These are phyloP conservation scores for Tricholomella constricta DNA, from an alignment of 768 basidiomycete species.

Conservation along the genomic window DNA sequence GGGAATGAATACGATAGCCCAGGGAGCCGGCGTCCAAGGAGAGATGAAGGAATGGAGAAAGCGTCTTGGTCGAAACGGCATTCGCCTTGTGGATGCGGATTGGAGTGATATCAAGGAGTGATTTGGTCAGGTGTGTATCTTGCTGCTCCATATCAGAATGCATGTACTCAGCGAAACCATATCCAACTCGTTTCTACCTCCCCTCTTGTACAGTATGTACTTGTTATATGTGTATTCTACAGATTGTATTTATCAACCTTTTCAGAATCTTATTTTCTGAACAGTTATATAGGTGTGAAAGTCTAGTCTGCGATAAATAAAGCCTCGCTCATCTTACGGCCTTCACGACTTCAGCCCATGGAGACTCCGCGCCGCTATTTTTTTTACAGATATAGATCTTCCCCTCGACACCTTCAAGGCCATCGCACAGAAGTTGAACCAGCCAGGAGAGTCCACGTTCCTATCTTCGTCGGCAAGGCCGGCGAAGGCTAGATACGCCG, in stretches of 20 bases:
- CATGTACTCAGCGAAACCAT: background rate
- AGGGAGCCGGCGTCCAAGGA: conserved; percentile 76
- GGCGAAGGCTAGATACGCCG: no score
- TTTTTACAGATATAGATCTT: conserved; percentile 34
- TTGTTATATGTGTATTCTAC: background rate
- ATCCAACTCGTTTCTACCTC: background rate
- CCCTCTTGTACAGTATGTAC: background rate
- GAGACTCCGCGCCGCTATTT: conserved; percentile 47
- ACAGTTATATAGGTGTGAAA: no score
- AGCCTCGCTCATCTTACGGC: conserved; percentile 46
- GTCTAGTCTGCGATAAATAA: no score
- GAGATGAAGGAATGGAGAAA: conserved; percentile 77
- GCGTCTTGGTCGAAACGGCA: conserved; percentile 55
- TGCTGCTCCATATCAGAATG: background rate
- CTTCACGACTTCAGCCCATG: conserved; percentile 41
- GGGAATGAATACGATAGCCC: conserved; percentile 66
- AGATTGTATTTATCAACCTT: background rate
- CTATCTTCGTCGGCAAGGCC: no score
- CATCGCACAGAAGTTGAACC: conserved; percentile 46
- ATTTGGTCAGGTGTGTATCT: background rate
- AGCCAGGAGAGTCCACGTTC: conserved; percentile 30
- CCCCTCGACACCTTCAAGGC: conserved; percentile 30
- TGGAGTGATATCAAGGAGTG: conserved; percentile 55
- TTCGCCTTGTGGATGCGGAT: conserved; percentile 69
- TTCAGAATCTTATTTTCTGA: background rate